Conservation (phyloP, 73 alveolate genomes). For the Symbiodinium pilosum region DNA sequence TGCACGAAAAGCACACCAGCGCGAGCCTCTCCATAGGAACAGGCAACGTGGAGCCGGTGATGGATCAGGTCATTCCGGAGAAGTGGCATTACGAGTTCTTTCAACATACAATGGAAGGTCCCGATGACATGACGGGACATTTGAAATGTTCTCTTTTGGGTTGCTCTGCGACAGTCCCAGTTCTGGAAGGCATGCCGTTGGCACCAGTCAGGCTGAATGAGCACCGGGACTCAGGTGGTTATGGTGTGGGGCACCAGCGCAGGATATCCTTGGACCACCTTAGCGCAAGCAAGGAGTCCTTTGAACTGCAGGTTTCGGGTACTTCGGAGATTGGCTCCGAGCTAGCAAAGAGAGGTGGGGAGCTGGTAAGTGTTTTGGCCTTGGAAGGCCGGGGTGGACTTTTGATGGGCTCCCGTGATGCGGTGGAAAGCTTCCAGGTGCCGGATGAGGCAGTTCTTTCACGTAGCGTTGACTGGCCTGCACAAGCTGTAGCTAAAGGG, state of each 20-base stretch:
- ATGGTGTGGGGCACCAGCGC: conserved; percentile 25
- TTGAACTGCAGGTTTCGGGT: background rate
- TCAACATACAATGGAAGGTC: conserved; percentile 2
- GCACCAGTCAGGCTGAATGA: conserved; percentile 1
- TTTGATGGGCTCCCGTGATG: conserved; percentile 1
- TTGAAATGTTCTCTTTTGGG: conserved; percentile 17
- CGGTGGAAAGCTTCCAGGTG: conserved; percentile 1
- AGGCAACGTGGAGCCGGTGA: background rate
- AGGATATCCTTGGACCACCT: conserved; percentile 15
- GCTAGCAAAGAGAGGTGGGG: conserved; percentile 1
- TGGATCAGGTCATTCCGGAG: conserved; percentile 19
- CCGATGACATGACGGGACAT: conserved; percentile 21
- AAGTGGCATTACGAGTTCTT: conserved; percentile 10
- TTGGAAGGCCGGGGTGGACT: background rate
- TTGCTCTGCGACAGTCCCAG: background rate
- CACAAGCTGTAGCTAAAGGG: background rate
- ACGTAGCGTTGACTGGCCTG: conserved; percentile 6
- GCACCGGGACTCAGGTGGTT: conserved; percentile 19
- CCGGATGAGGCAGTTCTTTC: background rate
- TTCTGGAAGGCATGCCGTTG: background rate
- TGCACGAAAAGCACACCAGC: background rate
- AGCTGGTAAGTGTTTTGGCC: conserved; percentile 8
- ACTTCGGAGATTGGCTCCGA: background rate
- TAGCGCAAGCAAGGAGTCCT: background rate
- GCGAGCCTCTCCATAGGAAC: background rate